These are phyloP conservation scores for Penicillium concentricum DNA, from an alignment of 2,329 filamentous ascomycete species.

Conservation along the genomic window DNA sequence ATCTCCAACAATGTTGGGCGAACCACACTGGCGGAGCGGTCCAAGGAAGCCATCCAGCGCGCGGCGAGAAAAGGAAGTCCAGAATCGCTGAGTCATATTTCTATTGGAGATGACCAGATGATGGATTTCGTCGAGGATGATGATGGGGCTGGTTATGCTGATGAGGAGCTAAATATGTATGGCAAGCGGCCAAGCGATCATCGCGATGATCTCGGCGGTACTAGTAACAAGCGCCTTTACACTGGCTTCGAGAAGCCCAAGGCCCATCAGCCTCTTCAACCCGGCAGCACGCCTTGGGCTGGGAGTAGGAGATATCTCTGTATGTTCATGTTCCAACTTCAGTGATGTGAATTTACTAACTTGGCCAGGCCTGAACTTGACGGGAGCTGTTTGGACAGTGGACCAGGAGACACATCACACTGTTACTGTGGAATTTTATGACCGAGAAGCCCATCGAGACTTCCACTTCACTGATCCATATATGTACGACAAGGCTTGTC, in stretches of 20 bases:
- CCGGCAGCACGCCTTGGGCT: constrained; percentile 92
- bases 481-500: constrained; percentile 91
- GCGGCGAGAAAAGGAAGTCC: constrained; percentile 61
- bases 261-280: constrained; percentile 83
- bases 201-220: constrained; percentile 46
- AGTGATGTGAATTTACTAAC: constrained; percentile 25
- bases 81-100: constrained; percentile 80
- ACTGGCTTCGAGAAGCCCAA: constrained; percentile 58
- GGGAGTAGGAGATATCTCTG: constrained; percentile 92
- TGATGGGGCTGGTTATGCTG: constrained; percentile 84
- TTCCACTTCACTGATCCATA: constrained; percentile 98
- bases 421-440: constrained; percentile 96
- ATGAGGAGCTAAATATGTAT: constrained; percentile 58
- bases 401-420: constrained; percentile 93
- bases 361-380: constrained; percentile 67
- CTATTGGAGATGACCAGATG: constrained; percentile 62
- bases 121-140: constrained; percentile 93
- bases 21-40: constrained; percentile 56
- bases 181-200: constrained; percentile 61
- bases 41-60: constrained; percentile 53
- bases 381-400: constrained; percentile 95
- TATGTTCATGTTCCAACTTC: constrained; percentile 23
- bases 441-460: constrained; percentile 85
- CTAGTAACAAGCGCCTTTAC: constrained; percentile 52
- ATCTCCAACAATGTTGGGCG: constrained; percentile 64